Conservation (phyloP, 495 filamentous ascomycete species). For the Rhypophila decipiens region DNA sequence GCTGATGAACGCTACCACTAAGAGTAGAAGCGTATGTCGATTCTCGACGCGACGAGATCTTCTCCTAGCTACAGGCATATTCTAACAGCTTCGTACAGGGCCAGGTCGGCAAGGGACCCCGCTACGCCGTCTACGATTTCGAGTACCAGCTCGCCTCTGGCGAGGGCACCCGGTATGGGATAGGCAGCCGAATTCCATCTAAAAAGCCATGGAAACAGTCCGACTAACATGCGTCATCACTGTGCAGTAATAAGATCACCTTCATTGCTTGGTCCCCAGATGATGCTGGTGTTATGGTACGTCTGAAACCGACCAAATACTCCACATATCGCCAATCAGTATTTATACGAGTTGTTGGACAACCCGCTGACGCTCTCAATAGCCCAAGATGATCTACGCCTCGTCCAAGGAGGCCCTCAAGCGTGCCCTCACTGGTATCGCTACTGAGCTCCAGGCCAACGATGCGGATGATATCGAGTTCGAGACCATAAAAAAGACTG, state of each 20-base stretch:
- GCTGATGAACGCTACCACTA: conserved; percentile 58
- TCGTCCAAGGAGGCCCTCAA: conserved; percentile 91
- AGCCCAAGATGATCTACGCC: conserved; percentile 95
- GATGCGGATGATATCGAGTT: conserved; percentile 85
- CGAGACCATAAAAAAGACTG: conserved; percentile 66
- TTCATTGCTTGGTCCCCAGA: conserved; percentile 92
- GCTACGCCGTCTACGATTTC: conserved; percentile 90
- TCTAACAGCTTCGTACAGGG: conserved; percentile 31
- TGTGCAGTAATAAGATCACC: conserved; percentile 80
- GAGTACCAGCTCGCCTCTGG: conserved; percentile 71
- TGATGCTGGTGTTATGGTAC: conserved; percentile 73
- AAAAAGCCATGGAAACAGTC: neutral
- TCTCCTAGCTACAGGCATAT: neutral
- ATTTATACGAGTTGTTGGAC: too few relatives aligned
- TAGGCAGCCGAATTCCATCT: neutral
- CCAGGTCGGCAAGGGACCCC: conserved; percentile 64
- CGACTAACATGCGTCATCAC: neutral
- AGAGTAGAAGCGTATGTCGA: conserved; percentile 34
- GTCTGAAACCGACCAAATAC: conserved; percentile 20
- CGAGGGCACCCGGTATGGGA: conserved; percentile 71
- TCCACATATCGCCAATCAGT: conserved; percentile 8
- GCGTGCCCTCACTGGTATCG: conserved; percentile 73
- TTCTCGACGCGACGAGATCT: neutral
- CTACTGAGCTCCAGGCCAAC: conserved; percentile 85
- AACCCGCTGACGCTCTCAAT: neutral